A percentile compares a stretch with the other conserved stretches of the same genome.
Conservation (phyloP, 1,139 yeast genomes). For the Kodamaea sp. region DNA sequence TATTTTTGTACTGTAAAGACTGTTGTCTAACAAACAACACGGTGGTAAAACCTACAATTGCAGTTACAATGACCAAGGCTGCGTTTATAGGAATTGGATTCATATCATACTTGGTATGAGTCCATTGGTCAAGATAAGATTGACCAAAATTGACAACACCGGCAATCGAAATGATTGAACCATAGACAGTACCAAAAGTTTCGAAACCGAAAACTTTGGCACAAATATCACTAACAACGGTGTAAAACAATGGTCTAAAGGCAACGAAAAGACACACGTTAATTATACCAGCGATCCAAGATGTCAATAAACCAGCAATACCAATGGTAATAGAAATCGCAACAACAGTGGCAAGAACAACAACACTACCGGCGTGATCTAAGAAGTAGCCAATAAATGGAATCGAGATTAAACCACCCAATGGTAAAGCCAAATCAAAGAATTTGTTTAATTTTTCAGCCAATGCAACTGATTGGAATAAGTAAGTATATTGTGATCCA, state of each 20-base stretch:
- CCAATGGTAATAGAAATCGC: conserved; percentile 35
- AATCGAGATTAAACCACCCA: conserved; percentile 42
- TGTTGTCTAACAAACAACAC: conserved; percentile 30
- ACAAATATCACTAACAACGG: conserved; percentile 43
- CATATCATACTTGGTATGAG: conserved; percentile 40
- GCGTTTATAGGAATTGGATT: conserved; percentile 41
- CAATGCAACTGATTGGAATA: conserved; percentile 25
- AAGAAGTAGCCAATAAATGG: conserved; percentile 43
- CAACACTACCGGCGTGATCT: conserved; percentile 35
- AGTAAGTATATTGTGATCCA: conserved; percentile 41
- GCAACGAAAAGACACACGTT: conserved; percentile 39
- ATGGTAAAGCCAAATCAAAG: conserved; percentile 45
- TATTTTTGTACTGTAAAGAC: conserved; percentile 1
- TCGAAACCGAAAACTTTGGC: conserved; percentile 50
- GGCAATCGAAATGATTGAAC: conserved; percentile 40
- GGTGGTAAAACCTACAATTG: conserved; percentile 29
- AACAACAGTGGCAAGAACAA: conserved; percentile 29
- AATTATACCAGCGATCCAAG: conserved; percentile 27
- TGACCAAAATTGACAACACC: conserved; percentile 41
- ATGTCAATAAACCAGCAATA: conserved; percentile 33
- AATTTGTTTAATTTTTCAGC: conserved; percentile 34
- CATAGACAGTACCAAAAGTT: conserved; percentile 47
- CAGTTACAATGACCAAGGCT: conserved; percentile 26
- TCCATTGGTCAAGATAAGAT: conserved; percentile 35
- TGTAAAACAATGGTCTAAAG: conserved; percentile 45